phyloP scores from a whole-genome alignment of 2,329 filamentous ascomycete species.

The Calonectria henricotiae region DNA sequence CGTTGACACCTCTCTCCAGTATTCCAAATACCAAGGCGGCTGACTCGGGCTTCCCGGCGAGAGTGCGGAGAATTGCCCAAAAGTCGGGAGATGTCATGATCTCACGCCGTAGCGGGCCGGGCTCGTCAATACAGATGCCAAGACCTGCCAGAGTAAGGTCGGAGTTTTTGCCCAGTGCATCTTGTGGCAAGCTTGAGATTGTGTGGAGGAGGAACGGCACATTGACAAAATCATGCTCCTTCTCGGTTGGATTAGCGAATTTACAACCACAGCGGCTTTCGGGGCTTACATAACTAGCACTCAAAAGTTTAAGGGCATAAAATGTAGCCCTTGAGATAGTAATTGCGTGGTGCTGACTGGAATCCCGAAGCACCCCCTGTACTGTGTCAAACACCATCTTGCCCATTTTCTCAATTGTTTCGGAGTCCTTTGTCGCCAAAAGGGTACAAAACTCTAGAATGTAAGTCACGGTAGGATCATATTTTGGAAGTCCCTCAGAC shows the following conservation, averaged over 20 bases:
- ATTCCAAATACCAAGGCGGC: slow-evolving; percentile 88
- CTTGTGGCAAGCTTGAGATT: slow-evolving; percentile 89
- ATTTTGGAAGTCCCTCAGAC: slow-evolving; percentile 69
- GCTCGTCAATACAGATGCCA: slow-evolving; percentile 83
- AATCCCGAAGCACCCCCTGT: slow-evolving; percentile 86
- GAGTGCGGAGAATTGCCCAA: slow-evolving; percentile 88
- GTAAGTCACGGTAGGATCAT: slow-evolving; percentile 91
- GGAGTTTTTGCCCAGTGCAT: slow-evolving; percentile 83
- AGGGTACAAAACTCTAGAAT: slow-evolving; percentile 93
- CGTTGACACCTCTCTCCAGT: slow-evolving; percentile 83
- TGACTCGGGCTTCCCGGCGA: slow-evolving; percentile 80
- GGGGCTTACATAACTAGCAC: slow-evolving; percentile 84
- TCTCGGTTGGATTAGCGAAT: slow-evolving; percentile 46
- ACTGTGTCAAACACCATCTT: slow-evolving; percentile 86
- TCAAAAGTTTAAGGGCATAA: slow-evolving; percentile 87
- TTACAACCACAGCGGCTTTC: not conserved
- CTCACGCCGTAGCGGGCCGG: slow-evolving; percentile 87
- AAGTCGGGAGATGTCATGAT: slow-evolving; percentile 98
- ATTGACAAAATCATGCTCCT: slow-evolving; percentile 93
- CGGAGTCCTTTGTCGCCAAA: slow-evolving; percentile 82
- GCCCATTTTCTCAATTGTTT: slow-evolving; percentile 81
- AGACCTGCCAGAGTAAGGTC: slow-evolving; percentile 85
- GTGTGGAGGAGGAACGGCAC: slow-evolving; percentile 93
- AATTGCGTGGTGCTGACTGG: slow-evolving; percentile 85
- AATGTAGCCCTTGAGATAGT: slow-evolving; percentile 87